A percentile compares a stretch with the other conserved stretches of the same genome.
Conservation (phyloP, 2,329 filamentous ascomycete species). For the Fusarium coffeatum region DNA sequence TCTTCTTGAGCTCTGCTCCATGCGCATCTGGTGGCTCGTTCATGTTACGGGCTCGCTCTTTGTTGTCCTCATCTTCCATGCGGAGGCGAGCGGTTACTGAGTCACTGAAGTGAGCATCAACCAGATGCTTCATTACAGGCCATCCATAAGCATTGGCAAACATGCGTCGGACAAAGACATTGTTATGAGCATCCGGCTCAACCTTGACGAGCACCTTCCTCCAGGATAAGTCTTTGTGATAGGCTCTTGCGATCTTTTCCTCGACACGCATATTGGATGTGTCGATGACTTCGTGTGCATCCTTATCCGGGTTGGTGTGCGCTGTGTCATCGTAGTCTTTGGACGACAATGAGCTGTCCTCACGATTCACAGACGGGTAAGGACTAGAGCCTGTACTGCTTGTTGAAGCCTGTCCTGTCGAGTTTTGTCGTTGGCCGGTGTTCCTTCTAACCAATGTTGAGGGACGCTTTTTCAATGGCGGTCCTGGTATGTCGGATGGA, state of each 20-base stretch:
- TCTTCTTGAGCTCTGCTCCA: constrained; percentile 72
- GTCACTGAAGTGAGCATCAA: constrained; percentile 93
- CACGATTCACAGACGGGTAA: constrained; percentile 51
- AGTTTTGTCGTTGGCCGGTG: constrained; percentile 43
- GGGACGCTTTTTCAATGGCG: constrained; percentile 70
- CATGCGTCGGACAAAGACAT: constrained; percentile 95
- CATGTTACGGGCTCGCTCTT: constrained; percentile 75
- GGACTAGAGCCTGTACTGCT: constrained; percentile 52
- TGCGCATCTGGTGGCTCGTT: constrained; percentile 67
- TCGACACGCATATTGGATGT: constrained; percentile 86
- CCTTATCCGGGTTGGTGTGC: constrained; percentile 60
- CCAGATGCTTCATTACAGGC: constrained; percentile 95
- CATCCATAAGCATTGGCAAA: constrained; percentile 98
- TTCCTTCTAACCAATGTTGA: constrained; percentile 53
- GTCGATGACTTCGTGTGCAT: constrained; percentile 59
- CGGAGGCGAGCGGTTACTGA: constrained; percentile 68
- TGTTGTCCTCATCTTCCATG: constrained; percentile 74
- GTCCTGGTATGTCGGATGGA: constrained; percentile 89
- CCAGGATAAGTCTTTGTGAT: constrained; percentile 92
- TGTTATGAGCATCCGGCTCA: constrained; percentile 98
- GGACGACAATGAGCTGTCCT: constrained; percentile 58
- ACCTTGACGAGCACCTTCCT: constrained; percentile 95
- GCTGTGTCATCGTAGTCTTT: constrained; percentile 65
- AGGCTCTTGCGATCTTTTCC: constrained; percentile 96
- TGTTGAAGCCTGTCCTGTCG: constrained; percentile 40